phyloP scores from a whole-genome alignment of 176 grass and related monocot genomes.

The Elaeis guineensis region DNA sequence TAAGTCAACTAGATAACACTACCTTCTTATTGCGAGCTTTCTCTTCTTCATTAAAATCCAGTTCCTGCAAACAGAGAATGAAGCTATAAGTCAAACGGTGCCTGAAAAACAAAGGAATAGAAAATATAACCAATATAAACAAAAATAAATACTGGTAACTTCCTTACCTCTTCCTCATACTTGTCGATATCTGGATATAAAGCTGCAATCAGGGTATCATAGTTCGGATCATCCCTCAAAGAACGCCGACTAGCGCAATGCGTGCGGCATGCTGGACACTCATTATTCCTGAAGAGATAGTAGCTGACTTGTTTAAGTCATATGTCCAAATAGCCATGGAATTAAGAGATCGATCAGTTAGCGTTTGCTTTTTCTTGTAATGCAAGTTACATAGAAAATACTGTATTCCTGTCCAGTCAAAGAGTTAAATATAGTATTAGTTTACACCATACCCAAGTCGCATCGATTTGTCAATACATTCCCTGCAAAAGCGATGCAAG shows the following conservation, averaged over 20 bases:
- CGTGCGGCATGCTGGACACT: constrained; percentile 16
- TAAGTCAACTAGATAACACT: not conserved
- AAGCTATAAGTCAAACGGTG: not conserved
- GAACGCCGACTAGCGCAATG: constrained; percentile 20
- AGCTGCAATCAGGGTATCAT: constrained; percentile 11
- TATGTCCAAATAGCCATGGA: too few species aligned
- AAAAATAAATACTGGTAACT: too few species aligned
- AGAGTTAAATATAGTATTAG: not conserved
- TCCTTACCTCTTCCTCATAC: constrained; percentile 12
- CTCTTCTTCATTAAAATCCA: constrained; percentile 16
- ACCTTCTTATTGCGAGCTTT: constrained; percentile 16
- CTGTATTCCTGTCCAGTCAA: not conserved
- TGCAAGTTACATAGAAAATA: too few species aligned
- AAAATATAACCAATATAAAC: too few species aligned
- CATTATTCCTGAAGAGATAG: constrained; percentile 5
- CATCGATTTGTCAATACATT: constrained; percentile 93
- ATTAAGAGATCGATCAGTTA: too few species aligned
- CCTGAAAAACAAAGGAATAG: not conserved
- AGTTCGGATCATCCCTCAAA: constrained; percentile 16
- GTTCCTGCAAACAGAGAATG: constrained; percentile 4
- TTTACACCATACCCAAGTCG: constrained; percentile 47
- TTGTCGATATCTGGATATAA: constrained; percentile 17
- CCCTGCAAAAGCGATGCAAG: constrained; percentile 72
- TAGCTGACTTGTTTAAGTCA: not conserved
- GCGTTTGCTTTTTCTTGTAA: too few species aligned